These are phyloP conservation scores for Saccharomycopsis sp. DNA, from an alignment of 805 yeast species.

Conservation along the genomic window DNA sequence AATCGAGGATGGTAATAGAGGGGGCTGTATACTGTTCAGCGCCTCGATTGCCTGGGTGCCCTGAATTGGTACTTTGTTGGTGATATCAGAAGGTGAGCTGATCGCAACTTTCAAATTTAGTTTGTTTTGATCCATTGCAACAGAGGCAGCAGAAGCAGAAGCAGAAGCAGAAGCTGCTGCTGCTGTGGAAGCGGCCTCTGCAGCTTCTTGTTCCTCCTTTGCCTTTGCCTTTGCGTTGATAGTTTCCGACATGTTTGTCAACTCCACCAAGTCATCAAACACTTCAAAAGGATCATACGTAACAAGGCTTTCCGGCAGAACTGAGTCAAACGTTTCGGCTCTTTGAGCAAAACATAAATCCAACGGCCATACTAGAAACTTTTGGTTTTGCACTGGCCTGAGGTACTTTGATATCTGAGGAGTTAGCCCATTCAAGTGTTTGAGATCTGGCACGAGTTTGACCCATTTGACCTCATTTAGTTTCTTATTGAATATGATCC, in stretches of 20 bases:
- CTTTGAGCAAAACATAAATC: slow-evolving; percentile 54
- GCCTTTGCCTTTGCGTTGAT: neutral
- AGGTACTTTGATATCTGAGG: slow-evolving; percentile 52
- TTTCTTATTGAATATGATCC: slow-evolving; percentile 20
- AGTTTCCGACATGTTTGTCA: slow-evolving; percentile 5
- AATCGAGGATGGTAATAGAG: no score
- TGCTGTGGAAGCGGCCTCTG: neutral
- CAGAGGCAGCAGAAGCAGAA: neutral
- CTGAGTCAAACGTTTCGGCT: slow-evolving; percentile 23
- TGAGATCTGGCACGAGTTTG: slow-evolving; percentile 56
- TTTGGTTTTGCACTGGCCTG: slow-evolving; percentile 40
- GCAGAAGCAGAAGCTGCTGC: neutral
- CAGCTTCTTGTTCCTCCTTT: neutral
- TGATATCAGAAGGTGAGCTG: no score
- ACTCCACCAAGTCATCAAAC: slow-evolving; percentile 25
- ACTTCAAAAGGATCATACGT: slow-evolving; percentile 25
- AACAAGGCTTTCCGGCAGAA: no score
- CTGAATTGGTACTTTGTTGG: no score
- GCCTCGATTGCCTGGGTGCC: no score
- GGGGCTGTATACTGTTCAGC: no score
- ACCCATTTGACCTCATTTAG: slow-evolving; percentile 44
- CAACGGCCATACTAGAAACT: slow-evolving; percentile 66
- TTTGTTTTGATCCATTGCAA: no score
- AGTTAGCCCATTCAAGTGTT: slow-evolving; percentile 60
- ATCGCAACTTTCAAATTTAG: no score